Evolutionary conservation across 179 eudicot species (phyloP), one percentile per base, ranked within the genome.

Genomic region (Patellifolia procumbens): DNA sequence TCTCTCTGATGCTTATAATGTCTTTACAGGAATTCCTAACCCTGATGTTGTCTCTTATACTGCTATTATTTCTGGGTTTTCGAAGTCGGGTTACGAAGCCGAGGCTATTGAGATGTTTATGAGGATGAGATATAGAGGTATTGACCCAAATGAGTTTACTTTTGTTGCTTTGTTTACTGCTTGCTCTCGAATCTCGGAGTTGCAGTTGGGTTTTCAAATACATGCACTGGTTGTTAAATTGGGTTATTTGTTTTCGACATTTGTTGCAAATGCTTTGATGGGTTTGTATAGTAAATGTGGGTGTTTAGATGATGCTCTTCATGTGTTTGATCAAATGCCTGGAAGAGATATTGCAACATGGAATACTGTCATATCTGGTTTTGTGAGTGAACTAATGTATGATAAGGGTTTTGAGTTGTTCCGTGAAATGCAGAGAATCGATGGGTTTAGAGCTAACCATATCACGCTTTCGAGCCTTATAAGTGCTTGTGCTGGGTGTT

Each of bases 161-260:
- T 91, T 88, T 60, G 97, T 94, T 60, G 94, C 97, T 4, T 13
- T 89, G 39, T 86, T 92, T 63, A 84, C 91, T 70, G 97, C 93
- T 80, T 90, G 96, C 55, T 85, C 79, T 58, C 79, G 91, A 45
- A 65, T 86, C 24, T 63, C 22, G 26, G 87, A 80, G 59, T 64
- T 84, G 26, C 79, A 80, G 0, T 82, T 91, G 82, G 96, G 97
- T 29, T 78, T 81, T 79, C 94, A 89, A 73, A 45, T 88, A 70
- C 97, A 91, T 80, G 71, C 88, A 1, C 81, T 88, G 68, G 83
- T 79, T 11, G 63, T 91, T 24, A 92, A 91, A 70, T 73, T 79
- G 68, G 97, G 93, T 12, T 87, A 64, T 71, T 61, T 85, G 76
- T 48, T 42, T 28, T 71, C 52, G 78, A 80, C 70, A 39, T 87